Evolutionary conservation across 176 grass and related monocot genomes (phyloP).

Genomic region (Musa beccarii): DNA sequence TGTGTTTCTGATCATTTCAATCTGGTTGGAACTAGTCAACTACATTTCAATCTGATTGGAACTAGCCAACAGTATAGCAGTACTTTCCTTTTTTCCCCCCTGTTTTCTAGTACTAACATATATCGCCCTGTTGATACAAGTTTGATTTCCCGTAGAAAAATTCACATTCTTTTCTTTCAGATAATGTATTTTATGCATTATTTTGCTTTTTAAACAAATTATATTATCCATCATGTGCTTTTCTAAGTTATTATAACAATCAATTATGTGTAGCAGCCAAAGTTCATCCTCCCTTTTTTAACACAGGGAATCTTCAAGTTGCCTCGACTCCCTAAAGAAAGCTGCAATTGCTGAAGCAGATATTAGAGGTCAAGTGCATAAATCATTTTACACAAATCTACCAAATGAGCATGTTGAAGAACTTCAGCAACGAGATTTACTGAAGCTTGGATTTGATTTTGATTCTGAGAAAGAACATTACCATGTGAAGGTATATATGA

Average conservation of each 20-base stretch:
- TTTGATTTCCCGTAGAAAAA: too few relatives aligned
- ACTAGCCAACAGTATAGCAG: too few relatives aligned
- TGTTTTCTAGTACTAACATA: too few relatives aligned
- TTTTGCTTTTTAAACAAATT: too few relatives aligned
- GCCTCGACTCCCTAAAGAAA: slow-evolving; percentile 11
- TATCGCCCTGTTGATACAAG: too few relatives aligned
- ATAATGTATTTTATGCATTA: too few relatives aligned
- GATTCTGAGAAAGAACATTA: slow-evolving; percentile 19
- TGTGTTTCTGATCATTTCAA: too few relatives aligned
- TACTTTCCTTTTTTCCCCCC: too few relatives aligned
- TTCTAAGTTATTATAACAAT: not conserved
- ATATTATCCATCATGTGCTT: not conserved
- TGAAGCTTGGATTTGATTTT: slow-evolving; percentile 25
- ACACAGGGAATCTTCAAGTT: slow-evolving; percentile 16
- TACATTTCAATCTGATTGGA: too few relatives aligned
- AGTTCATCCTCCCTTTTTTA: not conserved
- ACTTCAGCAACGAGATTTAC: slow-evolving; percentile 9
- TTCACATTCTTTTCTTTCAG: too few relatives aligned
- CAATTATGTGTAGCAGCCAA: not conserved
- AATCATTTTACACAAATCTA: slow-evolving; percentile 22
- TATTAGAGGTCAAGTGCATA: not conserved
- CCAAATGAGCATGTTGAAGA: slow-evolving; percentile 13
- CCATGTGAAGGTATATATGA: slow-evolving; percentile 23
- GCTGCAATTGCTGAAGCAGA: slow-evolving; percentile 3
- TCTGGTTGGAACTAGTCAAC: too few relatives aligned